Percentiles rank a stretch among this genome's conserved stretches.
Evolutionary conservation across 2,329 filamentous ascomycete genomes (phyloP).

Genomic region (Sarocladium brachiariae): DNA sequence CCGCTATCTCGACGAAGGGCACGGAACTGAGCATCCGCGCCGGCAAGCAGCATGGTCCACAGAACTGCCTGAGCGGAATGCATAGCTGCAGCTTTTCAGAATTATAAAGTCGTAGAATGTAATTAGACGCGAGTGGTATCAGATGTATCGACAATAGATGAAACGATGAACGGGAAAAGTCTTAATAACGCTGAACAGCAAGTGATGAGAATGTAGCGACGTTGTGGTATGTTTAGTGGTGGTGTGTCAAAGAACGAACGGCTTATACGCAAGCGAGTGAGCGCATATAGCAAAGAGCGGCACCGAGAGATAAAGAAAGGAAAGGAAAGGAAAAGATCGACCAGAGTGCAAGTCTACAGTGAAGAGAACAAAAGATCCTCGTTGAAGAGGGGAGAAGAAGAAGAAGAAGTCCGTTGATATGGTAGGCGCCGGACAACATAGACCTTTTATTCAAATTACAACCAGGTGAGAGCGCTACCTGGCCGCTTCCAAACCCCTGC

Average conservation of each 20-base stretch:
- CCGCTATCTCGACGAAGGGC: not conserved
- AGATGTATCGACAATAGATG: not conserved
- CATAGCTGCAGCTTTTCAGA: not conserved
- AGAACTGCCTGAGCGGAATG: not conserved
- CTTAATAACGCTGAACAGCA: constrained; percentile 4
- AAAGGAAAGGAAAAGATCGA: not conserved
- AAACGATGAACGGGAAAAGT: too few relatives aligned
- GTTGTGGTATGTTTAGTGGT: not conserved
- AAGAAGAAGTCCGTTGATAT: not conserved
- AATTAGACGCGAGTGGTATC: too few relatives aligned
- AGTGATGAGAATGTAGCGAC: not conserved
- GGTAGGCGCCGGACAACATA: not conserved
- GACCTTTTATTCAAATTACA: not conserved
- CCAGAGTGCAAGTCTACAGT: not conserved
- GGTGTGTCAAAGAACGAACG: not conserved
- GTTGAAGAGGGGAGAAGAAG: not conserved
- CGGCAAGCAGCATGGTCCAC: constrained; percentile 2
- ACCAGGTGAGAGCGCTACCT: not conserved
- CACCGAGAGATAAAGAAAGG: not conserved
- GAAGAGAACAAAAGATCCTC: not conserved
- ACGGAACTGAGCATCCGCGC: not conserved
- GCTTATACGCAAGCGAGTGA: constrained; percentile 7
- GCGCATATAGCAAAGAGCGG: not conserved
- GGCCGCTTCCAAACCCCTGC: too few relatives aligned
- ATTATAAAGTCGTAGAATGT: not conserved